phyloP scores from a whole-genome alignment of 1,284 basidiomycete species.

The Pseudozyma tsukubaensis region DNA sequence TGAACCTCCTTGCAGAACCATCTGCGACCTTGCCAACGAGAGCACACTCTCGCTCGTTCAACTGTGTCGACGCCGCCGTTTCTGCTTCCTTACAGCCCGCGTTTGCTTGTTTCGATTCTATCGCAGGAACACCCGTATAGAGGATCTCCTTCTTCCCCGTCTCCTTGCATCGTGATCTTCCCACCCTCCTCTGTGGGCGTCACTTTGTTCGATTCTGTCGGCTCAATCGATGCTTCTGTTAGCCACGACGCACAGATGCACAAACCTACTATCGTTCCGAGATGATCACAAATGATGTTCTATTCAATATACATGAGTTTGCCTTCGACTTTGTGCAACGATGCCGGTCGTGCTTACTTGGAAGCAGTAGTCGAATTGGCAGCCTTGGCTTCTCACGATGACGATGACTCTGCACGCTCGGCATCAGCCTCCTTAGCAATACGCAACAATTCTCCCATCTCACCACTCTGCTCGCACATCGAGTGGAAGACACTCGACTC shows the following conservation, averaged over 20 bases:
- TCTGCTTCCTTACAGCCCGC: too few species aligned
- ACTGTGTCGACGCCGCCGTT: too few species aligned
- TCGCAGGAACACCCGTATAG: constrained; percentile 9
- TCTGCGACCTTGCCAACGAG: too few species aligned
- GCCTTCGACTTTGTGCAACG: too few species aligned
- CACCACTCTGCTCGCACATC: constrained; percentile 61
- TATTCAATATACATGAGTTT: constrained; percentile 2
- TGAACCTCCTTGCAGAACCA: too few species aligned
- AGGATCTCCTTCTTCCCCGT: not conserved
- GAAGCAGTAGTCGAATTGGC: not conserved
- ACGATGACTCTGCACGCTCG: constrained; percentile 7
- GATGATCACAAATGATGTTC: not conserved
- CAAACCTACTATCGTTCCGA: not conserved
- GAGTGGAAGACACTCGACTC: constrained; percentile 54
- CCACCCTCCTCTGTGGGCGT: not conserved
- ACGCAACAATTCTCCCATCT: constrained; percentile 54
- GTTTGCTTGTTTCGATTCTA: constrained; percentile 2
- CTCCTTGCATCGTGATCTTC: not conserved
- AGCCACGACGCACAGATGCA: not conserved
- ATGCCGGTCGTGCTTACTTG: not conserved
- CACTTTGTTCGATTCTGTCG: constrained; percentile 1
- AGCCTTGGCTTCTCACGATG: not conserved
- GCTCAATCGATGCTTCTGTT: not conserved
- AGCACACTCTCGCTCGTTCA: too few species aligned
- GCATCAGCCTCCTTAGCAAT: constrained; percentile 45